Evolutionary conservation across 2,329 filamentous ascomycete genomes (phyloP), one percentile per base, ranked within the genome.

Genomic region (Endothia cerciana): DNA sequence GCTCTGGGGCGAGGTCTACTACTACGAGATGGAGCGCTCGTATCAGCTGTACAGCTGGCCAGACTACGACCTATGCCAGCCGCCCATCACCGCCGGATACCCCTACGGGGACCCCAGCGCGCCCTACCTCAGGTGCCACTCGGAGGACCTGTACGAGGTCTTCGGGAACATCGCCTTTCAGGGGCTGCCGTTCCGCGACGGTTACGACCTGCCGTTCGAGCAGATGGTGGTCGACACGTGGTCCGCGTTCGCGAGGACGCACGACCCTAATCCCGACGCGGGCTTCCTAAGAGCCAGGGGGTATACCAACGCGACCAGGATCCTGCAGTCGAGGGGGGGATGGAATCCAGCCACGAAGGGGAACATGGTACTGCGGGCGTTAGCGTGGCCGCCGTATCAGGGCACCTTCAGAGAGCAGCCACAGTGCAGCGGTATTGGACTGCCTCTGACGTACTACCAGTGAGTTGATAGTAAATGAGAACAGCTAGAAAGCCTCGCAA

Each of bases 1-100:
- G 3, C 79, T 81, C 0, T 83, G 87, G 71, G 73, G 78, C 36
- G 74, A 77, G 0, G 77, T 85, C 0, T 88, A 84, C 72, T 87
- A 82, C 72, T 89, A 89, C 74, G 83, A 88, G 72, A 84, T 88
- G 70, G 83, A 87, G 67, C 81, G 86, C 55, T 83, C 82, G 0
- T 85, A 84, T 70, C 79, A 80, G 64, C 82, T 80, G 1, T 81
- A 81, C 59, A 82, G 83, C 43, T 87, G 84, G 40, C 86, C 87
- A 58, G 76, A 79, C 25, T 78, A 84, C 2, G 82, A 84, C 53
- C 77, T 82, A 0, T 84, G 82, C 79, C 81, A 74, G 73, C 80
- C 69, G 67, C 79, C 72, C 69, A 74, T 58, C 69, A 81, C 63
- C 67, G 69, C 64, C 69, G 72, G 65, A 67, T 79, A 53, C 68